Evolutionary conservation across 805 yeast species (phyloP).

Genomic region (Candida incommunis): DNA sequence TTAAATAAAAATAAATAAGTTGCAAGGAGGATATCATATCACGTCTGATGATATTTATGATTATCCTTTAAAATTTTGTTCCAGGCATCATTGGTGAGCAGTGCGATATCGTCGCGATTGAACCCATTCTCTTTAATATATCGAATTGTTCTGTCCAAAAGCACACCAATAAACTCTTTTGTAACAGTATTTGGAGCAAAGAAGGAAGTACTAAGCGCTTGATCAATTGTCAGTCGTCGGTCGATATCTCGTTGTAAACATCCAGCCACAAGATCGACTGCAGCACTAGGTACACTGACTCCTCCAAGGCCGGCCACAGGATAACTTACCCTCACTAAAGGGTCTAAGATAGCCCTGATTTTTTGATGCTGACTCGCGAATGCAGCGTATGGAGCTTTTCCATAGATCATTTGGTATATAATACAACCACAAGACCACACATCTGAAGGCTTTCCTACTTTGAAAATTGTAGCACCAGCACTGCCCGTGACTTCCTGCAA

Average conservation of each 20-base stretch:
- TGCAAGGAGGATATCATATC: too few species aligned
- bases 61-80: background rate
- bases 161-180: background rate
- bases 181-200: background rate
- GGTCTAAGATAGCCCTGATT: background rate
- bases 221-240: background rate
- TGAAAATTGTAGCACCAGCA: constrained; percentile 32
- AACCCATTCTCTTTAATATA: background rate
- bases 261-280: background rate
- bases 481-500: constrained; percentile 39
- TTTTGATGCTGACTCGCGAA: constrained; percentile 24
- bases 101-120: background rate
- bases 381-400: constrained; percentile 65
- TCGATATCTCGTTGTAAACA: background rate
- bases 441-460: constrained; percentile 89
- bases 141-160: background rate
- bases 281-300: background rate
- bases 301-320: background rate
- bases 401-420: constrained; percentile 88
- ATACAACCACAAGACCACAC: constrained; percentile 98
- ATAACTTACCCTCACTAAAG: background rate
- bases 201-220: background rate
- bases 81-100: background rate
- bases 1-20: background rate
- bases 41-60: background rate